Conservation (phyloP, 495 filamentous ascomycete genomes). For the Talaromyces liani region DNA sequence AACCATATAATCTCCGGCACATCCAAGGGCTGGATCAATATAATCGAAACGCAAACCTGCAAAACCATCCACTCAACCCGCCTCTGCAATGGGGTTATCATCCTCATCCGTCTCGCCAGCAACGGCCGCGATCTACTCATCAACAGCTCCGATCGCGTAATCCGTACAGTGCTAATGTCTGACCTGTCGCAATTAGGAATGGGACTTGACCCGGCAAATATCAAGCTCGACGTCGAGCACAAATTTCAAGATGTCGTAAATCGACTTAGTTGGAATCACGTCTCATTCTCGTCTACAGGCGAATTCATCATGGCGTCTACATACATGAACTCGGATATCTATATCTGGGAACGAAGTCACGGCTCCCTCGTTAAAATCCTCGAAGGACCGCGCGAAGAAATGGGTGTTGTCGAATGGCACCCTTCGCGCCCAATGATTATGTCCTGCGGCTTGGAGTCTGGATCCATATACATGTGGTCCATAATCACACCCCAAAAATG, state of each 20-base stretch:
- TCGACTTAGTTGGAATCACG: conserved; percentile 88
- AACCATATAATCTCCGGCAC: conserved; percentile 86
- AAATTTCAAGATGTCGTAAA: conserved; percentile 99
- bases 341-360: conserved; percentile 92
- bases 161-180: conserved; percentile 77
- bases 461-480: conserved; percentile 87
- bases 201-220: conserved; percentile 38
- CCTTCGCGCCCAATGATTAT: conserved; percentile 81
- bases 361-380: conserved; percentile 95
- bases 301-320: conserved; percentile 85
- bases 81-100: conserved; percentile 79
- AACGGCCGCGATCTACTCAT: conserved; percentile 82
- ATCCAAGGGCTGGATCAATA: conserved; percentile 90
- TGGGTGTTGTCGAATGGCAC: conserved; percentile 95
- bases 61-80: conserved; percentile 80
- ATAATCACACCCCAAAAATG: conserved; percentile 88
- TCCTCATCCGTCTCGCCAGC: conserved; percentile 72
- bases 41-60: conserved; percentile 72
- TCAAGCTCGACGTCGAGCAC: conserved; percentile 88
- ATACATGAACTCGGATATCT: conserved; percentile 95
- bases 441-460: conserved; percentile 82
- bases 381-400: conserved; percentile 90
- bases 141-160: conserved; percentile 86
- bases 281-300: conserved; percentile 84
- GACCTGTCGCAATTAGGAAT: conserved; percentile 46